Conservation (phyloP, 2,329 filamentous ascomycete genomes). For the Xylariomycetidae sp. region DNA sequence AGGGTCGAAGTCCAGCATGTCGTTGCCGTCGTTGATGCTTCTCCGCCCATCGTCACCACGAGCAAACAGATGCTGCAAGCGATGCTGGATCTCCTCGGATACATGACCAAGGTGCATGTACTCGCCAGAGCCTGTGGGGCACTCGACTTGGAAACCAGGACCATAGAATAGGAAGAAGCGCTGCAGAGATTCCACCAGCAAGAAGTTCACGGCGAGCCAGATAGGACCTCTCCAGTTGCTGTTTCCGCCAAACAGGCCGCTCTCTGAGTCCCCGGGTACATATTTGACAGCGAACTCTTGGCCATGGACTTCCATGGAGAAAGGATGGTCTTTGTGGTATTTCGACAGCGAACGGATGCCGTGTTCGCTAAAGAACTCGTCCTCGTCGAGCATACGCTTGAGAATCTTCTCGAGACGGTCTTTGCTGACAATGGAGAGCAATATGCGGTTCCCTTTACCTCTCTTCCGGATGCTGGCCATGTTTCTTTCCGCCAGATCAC, state of each 20-base stretch:
- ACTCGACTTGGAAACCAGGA: conserved; percentile 81
- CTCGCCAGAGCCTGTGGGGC: conserved; percentile 86
- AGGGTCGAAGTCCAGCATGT: conserved; percentile 83
- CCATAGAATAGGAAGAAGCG: conserved; percentile 97
- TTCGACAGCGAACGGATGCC: conserved; percentile 91
- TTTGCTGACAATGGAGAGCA: conserved; percentile 87
- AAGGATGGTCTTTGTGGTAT: conserved; percentile 82
- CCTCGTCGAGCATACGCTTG: conserved; percentile 85
- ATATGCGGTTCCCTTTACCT: conserved; percentile 81
- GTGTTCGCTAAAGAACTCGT: conserved; percentile 85
- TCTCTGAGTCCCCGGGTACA: conserved; percentile 93
- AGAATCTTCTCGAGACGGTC: conserved; percentile 87
- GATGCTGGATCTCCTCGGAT: conserved; percentile 90
- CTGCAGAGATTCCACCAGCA: conserved; percentile 89
- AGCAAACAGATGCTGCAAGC: conserved; percentile 85
- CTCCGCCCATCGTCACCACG: conserved; percentile 78
- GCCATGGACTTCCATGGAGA: conserved; percentile 92
- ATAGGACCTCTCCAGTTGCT: conserved; percentile 97
- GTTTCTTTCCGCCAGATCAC: conserved; percentile 84
- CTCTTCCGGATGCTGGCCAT: conserved; percentile 89
- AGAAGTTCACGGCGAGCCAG: conserved; percentile 93
- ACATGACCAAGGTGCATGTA: conserved; percentile 95
- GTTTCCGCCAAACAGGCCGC: conserved; percentile 90
- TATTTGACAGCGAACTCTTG: conserved; percentile 85
- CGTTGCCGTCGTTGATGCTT: conserved; percentile 79